A percentile compares a stretch with the other conserved stretches of the same genome.
These are phyloP conservation scores for Raffaelea ambrosiae DNA, from an alignment of 2,329 filamentous ascomycete genomes.

Conservation along the genomic window DNA sequence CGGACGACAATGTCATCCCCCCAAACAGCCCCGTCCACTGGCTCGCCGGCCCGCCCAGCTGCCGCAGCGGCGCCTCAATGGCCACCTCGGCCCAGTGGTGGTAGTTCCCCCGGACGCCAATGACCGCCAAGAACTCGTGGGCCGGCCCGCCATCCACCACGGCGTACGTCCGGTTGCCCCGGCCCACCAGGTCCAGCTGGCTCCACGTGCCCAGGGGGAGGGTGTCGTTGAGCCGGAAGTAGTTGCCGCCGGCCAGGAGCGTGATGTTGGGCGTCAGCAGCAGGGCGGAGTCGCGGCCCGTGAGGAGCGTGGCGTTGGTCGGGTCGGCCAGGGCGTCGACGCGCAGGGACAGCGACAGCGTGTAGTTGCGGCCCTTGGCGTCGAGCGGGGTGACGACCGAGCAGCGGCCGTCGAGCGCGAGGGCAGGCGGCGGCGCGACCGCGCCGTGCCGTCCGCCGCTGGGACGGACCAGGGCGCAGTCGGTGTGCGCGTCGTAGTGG, in stretches of 20 bases:
- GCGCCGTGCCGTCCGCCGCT: no score
- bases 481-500: conserved; percentile 28
- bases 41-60: conserved; percentile 23
- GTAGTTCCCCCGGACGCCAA: conserved; percentile 31
- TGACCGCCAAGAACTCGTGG: conserved; percentile 30
- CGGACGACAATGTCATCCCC: conserved; percentile 13
- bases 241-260: conserved; percentile 24
- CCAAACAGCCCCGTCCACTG: conserved; percentile 24
- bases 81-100: conserved; percentile 34
- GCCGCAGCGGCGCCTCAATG: conserved; percentile 33
- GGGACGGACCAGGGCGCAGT: conserved; percentile 26
- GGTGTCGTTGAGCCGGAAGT: conserved; percentile 25
- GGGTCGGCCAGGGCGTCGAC: conserved; percentile 20
- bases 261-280: conserved; percentile 27
- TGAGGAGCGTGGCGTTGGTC: conserved; percentile 30
- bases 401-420: conserved; percentile 22
- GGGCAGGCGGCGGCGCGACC: no score
- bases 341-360: conserved; percentile 34
- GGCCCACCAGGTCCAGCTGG: conserved; percentile 19
- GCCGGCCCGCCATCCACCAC: conserved; percentile 13
- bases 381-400: conserved; percentile 35
- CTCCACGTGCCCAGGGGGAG: conserved; percentile 21
- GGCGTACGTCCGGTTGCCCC: conserved; percentile 24
- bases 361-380: conserved; percentile 51
- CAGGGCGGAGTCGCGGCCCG: conserved; percentile 33